Base-by-base conservation (phyloP, 345 rosid genomes). In the Brassica rapa region DNA sequence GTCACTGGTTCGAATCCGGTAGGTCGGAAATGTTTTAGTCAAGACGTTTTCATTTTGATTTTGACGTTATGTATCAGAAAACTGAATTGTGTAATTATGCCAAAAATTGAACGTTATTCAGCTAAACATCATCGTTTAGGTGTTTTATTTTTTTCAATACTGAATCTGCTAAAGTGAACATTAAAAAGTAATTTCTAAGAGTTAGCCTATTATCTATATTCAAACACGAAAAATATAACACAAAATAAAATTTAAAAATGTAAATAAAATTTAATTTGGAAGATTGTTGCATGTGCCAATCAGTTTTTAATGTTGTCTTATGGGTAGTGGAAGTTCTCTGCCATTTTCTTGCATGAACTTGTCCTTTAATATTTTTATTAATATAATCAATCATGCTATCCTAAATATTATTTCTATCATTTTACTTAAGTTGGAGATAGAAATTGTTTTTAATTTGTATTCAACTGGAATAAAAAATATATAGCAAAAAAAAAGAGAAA, bases 1-100 rank as follows among this genome's bases (percentile, higher is more conserved):
- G 88, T 87, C 91, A 83, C 86, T 74, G 84, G 87, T 86, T 88
- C 89, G 90, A 88, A 86, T 88, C 84, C 86, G 86, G 86, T 82
- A 88, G 89, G 86, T 82, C 86, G 83, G 87, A 86, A 61, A 5
- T 25, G 21, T 16, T 39, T 41, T 41, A 9, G 11, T 10, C 49
- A 41, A 41, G 3, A 10, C 4, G 0, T 16, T 55, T 7, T 55
- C 11, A 15, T 7, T 56, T 55, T 56, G 25, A 2, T 19, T 15
- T 51, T 51, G 6, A 15, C 8, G 6, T 51, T 51, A 25, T 3
- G 3, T 6, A 3, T 25, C 29, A 25, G 29, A 25, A 25, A 25
- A 25, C 4, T 25, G 56, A 49, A 5, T 49, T 11, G 14, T 2
- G 14, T 41, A 41, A 41, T 41, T 41, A 11, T 41, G 10, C 4